Evolutionary conservation across 306 rosid genomes (phyloP).

Genomic region (Glycine soja): DNA sequence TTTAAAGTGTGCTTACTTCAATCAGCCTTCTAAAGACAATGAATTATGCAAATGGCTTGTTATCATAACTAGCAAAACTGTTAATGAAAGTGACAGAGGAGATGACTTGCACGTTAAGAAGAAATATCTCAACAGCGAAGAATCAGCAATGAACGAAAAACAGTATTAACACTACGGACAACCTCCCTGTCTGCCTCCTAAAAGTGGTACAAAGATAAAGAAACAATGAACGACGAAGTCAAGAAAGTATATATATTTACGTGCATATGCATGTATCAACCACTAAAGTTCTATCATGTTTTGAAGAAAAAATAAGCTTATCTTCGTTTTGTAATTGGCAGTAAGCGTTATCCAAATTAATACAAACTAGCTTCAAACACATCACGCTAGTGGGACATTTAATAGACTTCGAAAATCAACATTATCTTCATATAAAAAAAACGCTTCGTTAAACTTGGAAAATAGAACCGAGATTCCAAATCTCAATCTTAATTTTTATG

Average conservation of each 20-base stretch:
- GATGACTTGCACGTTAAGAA: conserved; percentile 16
- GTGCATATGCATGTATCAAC: conserved; percentile 24
- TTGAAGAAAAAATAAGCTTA: not conserved
- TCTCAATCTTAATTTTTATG: not conserved
- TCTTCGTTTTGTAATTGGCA: not conserved
- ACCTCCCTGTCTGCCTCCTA: conserved; percentile 37
- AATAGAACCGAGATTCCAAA: not conserved
- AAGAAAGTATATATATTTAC: conserved; percentile 21
- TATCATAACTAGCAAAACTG: conserved; percentile 31
- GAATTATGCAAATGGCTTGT: conserved; percentile 32
- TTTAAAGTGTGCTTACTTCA: not conserved
- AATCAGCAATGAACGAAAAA: conserved; percentile 19
- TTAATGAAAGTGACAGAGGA: conserved; percentile 38
- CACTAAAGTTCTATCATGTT: not conserved
- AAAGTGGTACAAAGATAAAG: conserved; percentile 23
- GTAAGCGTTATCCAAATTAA: not conserved
- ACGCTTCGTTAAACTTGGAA: conserved; percentile 2
- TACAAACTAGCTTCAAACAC: conserved; percentile 22
- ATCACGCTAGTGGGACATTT: conserved; percentile 2
- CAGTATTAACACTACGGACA: conserved; percentile 25
- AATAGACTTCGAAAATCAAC: conserved; percentile 8
- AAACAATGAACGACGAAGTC: conserved; percentile 26
- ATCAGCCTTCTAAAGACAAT: conserved; percentile 33
- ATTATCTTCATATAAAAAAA: conserved; percentile 4
- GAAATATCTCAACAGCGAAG: conserved; percentile 36